Conservation (phyloP, 371 early-diverging fungal species). For the Rhizopus arrhizus region DNA sequence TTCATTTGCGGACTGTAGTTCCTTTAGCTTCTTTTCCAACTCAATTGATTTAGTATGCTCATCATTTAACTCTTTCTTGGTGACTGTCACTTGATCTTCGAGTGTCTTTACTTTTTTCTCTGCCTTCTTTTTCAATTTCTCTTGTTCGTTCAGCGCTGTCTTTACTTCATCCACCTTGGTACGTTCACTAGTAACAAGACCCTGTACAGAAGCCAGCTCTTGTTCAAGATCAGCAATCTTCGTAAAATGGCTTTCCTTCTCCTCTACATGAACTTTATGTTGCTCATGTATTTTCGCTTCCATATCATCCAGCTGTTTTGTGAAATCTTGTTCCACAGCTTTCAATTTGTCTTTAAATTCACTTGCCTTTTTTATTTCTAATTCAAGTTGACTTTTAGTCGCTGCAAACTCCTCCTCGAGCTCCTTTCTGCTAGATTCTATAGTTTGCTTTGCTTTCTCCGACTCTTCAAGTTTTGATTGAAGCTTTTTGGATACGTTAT, state of each 20-base stretch:
- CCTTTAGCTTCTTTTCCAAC: constrained; percentile 1
- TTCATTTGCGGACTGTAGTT: background rate
- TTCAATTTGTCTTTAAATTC: constrained; percentile 7
- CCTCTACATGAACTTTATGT: background rate
- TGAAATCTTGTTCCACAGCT: too few species aligned
- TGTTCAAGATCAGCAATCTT: background rate
- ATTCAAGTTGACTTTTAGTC: constrained; percentile 4
- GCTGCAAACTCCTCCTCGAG: background rate
- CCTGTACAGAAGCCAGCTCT: background rate
- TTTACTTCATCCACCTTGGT: background rate
- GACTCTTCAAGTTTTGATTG: too few species aligned
- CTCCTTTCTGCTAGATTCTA: background rate
- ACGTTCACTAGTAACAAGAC: background rate
- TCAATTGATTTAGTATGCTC: constrained; percentile 4
- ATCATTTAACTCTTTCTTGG: constrained; percentile 1
- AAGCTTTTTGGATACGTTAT: too few species aligned
- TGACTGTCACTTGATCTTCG: background rate
- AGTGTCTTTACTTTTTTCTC: background rate
- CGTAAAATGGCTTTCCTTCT: background rate
- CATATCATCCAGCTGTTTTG: background rate
- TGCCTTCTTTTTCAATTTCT: background rate
- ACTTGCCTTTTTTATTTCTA: constrained; percentile 6
- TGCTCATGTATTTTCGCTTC: background rate
- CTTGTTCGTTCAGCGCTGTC: background rate
- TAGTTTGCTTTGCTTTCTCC: too few species aligned